Evolutionary conservation across 257 asterid genomes (phyloP).

Genomic region (Nicotiana benthamiana): DNA sequence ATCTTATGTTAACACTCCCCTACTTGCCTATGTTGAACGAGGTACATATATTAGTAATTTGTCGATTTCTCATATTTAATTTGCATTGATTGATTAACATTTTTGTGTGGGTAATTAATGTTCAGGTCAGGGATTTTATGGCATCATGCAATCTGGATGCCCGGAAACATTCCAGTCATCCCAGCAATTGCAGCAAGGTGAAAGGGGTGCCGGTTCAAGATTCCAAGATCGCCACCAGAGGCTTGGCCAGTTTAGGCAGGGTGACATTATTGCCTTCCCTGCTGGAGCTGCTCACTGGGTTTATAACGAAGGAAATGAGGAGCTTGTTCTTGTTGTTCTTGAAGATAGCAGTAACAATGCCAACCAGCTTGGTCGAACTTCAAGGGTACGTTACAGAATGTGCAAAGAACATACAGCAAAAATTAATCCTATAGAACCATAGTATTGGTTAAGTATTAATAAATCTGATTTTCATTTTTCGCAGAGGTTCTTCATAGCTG

Average conservation of each 20-base stretch:
- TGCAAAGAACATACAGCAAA: background rate
- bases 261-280: constrained; percentile 22
- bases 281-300: constrained; percentile 27
- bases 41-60: constrained; percentile 14
- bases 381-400: background rate
- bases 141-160: constrained; percentile 47
- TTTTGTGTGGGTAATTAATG: background rate
- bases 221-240: constrained; percentile 20
- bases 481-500: constrained; percentile 59
- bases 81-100: background rate
- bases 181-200: background rate
- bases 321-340: constrained; percentile 5
- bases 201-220: background rate
- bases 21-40: constrained; percentile 37
- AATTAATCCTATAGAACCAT: too few species aligned
- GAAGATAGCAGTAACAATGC: constrained; percentile 20
- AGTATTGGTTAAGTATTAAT: background rate
- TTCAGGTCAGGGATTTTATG: constrained; percentile 44
- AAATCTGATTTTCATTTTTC: background rate
- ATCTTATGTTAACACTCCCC: constrained; percentile 47
- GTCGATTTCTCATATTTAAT: background rate
- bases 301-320: constrained; percentile 19
- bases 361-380: constrained; percentile 25
- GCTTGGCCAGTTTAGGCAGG: constrained; percentile 5
- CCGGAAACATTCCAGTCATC: constrained; percentile 43